phyloP scores from a whole-genome alignment of 495 filamentous ascomycete species.

The Ramalina peruviana region DNA sequence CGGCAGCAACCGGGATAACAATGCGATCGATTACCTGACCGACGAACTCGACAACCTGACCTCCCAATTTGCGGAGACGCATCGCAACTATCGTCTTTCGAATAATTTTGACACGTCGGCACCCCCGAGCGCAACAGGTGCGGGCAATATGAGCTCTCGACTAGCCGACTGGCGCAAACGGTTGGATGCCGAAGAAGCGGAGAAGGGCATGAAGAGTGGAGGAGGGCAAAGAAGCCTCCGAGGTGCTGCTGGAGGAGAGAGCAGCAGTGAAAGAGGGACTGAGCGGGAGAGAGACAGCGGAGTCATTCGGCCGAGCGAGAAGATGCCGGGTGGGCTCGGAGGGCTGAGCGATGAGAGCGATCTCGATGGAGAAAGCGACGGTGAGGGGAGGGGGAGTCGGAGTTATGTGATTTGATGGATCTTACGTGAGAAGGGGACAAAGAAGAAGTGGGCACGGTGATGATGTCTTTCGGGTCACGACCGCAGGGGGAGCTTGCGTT shows the following conservation, averaged over 20 bases:
- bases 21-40: slow-evolving; percentile 82
- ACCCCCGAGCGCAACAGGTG: slow-evolving; percentile 36
- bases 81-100: slow-evolving; percentile 82
- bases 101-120: slow-evolving; percentile 68
- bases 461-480: too few relatives aligned
- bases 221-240: background rate
- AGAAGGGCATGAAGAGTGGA: slow-evolving; percentile 6
- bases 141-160: slow-evolving; percentile 46
- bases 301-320: slow-evolving; percentile 9
- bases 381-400: background rate
- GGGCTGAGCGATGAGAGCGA: slow-evolving; percentile 8
- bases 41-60: slow-evolving; percentile 81
- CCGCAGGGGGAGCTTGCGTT: too few relatives aligned
- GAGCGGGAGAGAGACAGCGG: slow-evolving; percentile 5
- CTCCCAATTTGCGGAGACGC: slow-evolving; percentile 87
- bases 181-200: slow-evolving; percentile 48
- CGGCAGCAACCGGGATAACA: slow-evolving; percentile 53
- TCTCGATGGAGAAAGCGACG: background rate
- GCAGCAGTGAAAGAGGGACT: slow-evolving; percentile 2
- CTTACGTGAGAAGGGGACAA: too few relatives aligned
- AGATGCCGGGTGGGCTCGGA: slow-evolving; percentile 10
- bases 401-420: background rate
- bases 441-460: too few relatives aligned
- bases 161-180: slow-evolving; percentile 62
- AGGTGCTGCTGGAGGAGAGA: background rate